Conservation (phyloP, 2,329 filamentous ascomycete genomes). For the Neoscytalidium dimidiatum region DNA sequence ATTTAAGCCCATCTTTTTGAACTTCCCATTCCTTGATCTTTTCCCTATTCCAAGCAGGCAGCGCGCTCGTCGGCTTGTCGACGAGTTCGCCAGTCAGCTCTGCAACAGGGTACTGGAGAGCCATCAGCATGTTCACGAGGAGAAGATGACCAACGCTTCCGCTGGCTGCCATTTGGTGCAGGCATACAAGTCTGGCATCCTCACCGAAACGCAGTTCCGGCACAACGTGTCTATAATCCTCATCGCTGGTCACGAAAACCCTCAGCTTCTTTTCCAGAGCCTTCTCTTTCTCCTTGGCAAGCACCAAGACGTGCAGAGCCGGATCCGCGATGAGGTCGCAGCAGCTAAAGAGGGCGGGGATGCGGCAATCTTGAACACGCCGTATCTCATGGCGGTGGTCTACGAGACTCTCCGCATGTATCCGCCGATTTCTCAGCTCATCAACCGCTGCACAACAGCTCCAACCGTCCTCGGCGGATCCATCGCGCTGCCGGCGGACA, state of each 20-base stretch:
- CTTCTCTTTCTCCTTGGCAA: constrained; percentile 22
- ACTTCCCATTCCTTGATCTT: constrained; percentile 14
- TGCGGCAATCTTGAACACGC: constrained; percentile 28
- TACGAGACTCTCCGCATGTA: constrained; percentile 52
- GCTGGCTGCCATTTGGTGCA: constrained; percentile 22
- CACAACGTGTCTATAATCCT: constrained; percentile 23
- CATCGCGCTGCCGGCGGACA: constrained; percentile 27
- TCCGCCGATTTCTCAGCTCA: constrained; percentile 52
- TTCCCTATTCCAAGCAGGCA: constrained; percentile 22
- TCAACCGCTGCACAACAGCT: constrained; percentile 45
- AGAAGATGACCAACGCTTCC: constrained; percentile 15
- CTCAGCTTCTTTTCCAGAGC: constrained; percentile 21
- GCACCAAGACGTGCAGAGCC: constrained; percentile 6
- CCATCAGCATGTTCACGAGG: constrained; percentile 20
- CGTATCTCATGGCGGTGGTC: constrained; percentile 47
- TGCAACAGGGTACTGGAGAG: constrained; percentile 17
- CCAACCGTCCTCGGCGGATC: constrained; percentile 28
- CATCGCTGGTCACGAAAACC: constrained; percentile 24
- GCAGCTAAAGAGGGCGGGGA: background rate
- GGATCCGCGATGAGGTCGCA: background rate
- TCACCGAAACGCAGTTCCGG: constrained; percentile 15
- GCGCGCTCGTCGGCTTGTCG: constrained; percentile 18
- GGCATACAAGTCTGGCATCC: constrained; percentile 19
- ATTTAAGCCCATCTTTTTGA: constrained; percentile 15
- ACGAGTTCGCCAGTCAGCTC: constrained; percentile 22